Conservation (phyloP, 2,329 filamentous ascomycete species). For the Orbilia brochopaga region DNA sequence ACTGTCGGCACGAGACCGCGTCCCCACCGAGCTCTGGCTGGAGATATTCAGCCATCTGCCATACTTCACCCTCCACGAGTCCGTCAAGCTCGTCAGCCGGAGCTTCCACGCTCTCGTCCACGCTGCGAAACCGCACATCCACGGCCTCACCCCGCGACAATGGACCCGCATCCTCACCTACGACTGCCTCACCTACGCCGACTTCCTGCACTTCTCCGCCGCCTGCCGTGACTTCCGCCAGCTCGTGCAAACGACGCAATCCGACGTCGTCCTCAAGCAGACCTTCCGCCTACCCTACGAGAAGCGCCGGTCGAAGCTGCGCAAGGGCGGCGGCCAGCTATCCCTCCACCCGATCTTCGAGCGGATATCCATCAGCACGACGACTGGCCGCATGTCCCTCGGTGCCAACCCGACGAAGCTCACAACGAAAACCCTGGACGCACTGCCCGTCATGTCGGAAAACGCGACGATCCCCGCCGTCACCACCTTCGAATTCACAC, state of each 20-base stretch:
- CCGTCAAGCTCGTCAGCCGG: background rate
- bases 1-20: background rate
- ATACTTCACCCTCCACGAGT: background rate
- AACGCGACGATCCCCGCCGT: background rate
- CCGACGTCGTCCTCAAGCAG: background rate
- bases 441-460: background rate
- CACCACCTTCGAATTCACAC: background rate
- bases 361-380: background rate
- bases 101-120: background rate
- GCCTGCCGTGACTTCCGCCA: slow-evolving; percentile 2
- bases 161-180: background rate
- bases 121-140: background rate
- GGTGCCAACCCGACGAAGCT: background rate
- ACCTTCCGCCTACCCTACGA: background rate
- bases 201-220: slow-evolving; percentile 2
- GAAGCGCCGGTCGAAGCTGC: background rate
- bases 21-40: slow-evolving; percentile 2
- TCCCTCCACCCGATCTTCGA: background rate
- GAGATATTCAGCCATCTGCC: slow-evolving; percentile 2
- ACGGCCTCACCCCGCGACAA: background rate
- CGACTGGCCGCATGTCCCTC: background rate
- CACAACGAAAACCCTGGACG: background rate
- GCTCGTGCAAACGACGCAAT: background rate
- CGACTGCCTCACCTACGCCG: background rate
- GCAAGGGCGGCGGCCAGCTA: background rate